Evolutionary conservation across 768 basidiomycete species (phyloP).

Genomic region (Pleurotus citrinopileatus): DNA sequence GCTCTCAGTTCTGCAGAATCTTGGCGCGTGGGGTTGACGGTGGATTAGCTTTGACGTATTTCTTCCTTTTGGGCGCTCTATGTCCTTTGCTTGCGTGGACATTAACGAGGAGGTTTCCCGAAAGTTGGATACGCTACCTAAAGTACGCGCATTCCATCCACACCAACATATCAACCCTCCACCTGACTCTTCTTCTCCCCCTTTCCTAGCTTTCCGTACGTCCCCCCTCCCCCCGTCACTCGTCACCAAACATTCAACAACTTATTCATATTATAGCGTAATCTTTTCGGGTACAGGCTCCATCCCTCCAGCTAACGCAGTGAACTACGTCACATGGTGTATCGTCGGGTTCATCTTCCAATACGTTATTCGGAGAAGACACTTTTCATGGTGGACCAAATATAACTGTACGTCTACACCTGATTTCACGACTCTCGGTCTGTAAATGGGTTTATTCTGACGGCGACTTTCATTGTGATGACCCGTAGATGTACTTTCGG

Average conservation of each 20-base stretch:
- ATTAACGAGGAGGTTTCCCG: constrained; percentile 59
- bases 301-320: constrained; percentile 66
- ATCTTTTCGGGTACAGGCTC: constrained; percentile 57
- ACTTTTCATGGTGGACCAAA: constrained; percentile 70
- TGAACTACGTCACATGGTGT: constrained; percentile 69
- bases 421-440: no score
- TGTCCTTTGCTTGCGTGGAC: constrained; percentile 56
- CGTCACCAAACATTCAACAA: not conserved
- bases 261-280: constrained; percentile 19
- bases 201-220: constrained; percentile 33
- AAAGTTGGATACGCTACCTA: constrained; percentile 57
- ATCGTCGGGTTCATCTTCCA: constrained; percentile 68
- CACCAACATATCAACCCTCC: not conserved
- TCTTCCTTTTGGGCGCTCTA: constrained; percentile 75
- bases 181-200: not conserved
- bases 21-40: constrained; percentile 10
- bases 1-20: not conserved
- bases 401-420: constrained; percentile 43
- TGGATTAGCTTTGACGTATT: constrained; percentile 45
- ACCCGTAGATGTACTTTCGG: constrained; percentile 58
- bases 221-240: not conserved
- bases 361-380: constrained; percentile 51
- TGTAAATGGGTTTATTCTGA: not conserved
- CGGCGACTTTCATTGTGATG: no score
- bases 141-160: constrained; percentile 40